These are phyloP conservation scores for Pythium volutum DNA, from an alignment of 352 stramenopile genomes.

Conservation along the genomic window DNA sequence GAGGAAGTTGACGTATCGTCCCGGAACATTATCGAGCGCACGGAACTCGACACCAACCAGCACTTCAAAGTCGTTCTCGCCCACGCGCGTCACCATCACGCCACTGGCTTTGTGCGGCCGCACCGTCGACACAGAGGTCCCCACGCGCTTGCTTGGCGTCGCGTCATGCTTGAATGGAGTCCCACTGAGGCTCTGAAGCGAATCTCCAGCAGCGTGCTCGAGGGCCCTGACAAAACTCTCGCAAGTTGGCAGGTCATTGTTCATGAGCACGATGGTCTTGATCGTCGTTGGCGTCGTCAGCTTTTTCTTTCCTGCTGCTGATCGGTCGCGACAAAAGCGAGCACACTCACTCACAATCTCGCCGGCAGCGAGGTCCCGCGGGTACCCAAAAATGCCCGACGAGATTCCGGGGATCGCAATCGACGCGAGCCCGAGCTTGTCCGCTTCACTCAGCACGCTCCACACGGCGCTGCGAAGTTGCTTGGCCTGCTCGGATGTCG, in stretches of 20 bases:
- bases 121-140: not conserved
- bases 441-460: constrained; percentile 34
- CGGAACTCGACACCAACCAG: constrained; percentile 8
- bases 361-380: constrained; percentile 29
- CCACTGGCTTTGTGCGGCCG: not conserved
- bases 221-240: constrained; percentile 28
- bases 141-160: not conserved
- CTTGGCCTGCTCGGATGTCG: constrained; percentile 25
- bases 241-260: constrained; percentile 36
- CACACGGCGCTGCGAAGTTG: constrained; percentile 35
- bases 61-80: constrained; percentile 12
- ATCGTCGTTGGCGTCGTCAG: constrained; percentile 8
- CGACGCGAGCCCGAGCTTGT: constrained; percentile 28
- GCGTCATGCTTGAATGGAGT: not conserved
- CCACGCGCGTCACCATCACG: not conserved
- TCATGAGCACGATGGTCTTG: constrained; percentile 33
- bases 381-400: constrained; percentile 48
- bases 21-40: not conserved
- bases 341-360: constrained; percentile 48
- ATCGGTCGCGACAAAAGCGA: constrained; percentile 7
- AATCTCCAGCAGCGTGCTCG: not conserved
- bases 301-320: constrained; percentile 10
- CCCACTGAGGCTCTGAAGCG: not conserved
- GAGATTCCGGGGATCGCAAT: constrained; percentile 48
- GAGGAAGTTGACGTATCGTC: constrained; percentile 7